Percentiles rank a stretch among this genome's conserved stretches.
phyloP scores from a whole-genome alignment of 139 green algal genomes.

The Coelastrella sp. region DNA sequence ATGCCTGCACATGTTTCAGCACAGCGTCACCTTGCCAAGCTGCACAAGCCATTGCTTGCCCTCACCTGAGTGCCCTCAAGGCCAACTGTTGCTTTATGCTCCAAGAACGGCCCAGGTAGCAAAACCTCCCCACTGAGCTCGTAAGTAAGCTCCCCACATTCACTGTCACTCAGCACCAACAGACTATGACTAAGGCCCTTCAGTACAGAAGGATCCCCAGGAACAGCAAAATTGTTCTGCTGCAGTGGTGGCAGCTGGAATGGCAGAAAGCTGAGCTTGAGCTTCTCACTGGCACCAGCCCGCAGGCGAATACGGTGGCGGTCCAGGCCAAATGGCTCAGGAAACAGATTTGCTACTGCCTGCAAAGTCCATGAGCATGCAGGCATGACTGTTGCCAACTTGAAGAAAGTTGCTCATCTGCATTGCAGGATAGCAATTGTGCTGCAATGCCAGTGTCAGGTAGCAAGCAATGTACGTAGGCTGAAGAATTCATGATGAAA shows the following conservation, averaged over 20 bases:
- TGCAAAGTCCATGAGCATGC: not conserved
- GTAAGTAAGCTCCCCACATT: conserved; percentile 75
- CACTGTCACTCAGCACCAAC: conserved; percentile 53
- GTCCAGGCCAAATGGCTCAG: conserved; percentile 74
- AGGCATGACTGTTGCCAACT: not conserved
- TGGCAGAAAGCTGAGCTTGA: conserved; percentile 79
- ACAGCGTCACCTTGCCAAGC: too few species aligned
- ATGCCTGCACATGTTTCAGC: too few species aligned
- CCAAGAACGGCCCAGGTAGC: conserved; percentile 64
- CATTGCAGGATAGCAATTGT: not conserved
- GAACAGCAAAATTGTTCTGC: conserved; percentile 30
- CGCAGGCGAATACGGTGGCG: conserved; percentile 67
- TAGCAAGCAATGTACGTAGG: not conserved
- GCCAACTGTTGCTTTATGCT: conserved; percentile 55
- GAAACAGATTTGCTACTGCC: conserved; percentile 66
- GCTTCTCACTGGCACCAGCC: conserved; percentile 60
- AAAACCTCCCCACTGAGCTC: conserved; percentile 72
- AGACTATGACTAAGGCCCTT: conserved; percentile 25
- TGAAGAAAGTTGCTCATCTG: not conserved
- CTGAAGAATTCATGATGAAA: not conserved
- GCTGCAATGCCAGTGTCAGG: not conserved
- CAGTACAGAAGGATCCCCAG: not conserved
- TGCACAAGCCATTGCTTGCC: not conserved
- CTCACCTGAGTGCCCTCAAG: conserved; percentile 55
- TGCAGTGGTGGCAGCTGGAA: conserved; percentile 65